A percentile compares a stretch with the other conserved stretches of the same genome.
phyloP scores from a whole-genome alignment of 1,284 basidiomycete genomes.

The Leccinum pallidistipes region DNA sequence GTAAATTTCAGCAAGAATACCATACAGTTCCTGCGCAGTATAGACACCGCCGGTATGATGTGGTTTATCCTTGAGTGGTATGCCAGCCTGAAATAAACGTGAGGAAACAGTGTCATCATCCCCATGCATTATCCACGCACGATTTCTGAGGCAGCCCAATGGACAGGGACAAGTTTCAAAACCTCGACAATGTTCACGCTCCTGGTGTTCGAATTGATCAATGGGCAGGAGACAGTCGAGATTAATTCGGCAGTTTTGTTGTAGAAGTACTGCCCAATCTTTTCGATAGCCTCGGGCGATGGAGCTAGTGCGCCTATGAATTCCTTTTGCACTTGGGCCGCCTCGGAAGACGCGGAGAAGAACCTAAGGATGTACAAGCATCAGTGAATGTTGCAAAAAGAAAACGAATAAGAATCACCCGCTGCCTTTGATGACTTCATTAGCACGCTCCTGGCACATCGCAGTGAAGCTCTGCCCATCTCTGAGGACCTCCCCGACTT shows the following conservation, averaged over 20 bases:
- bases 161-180: constrained; percentile 60
- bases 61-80: constrained; percentile 64
- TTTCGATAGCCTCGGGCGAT: constrained; percentile 45
- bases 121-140: constrained; percentile 41
- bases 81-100: constrained; percentile 54
- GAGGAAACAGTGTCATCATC: not conserved
- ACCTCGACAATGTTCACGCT: constrained; percentile 76
- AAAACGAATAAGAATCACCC: constrained; percentile 45
- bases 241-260: constrained; percentile 60
- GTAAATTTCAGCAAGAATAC: constrained; percentile 68
- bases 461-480: constrained; percentile 46
- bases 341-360: constrained; percentile 57
- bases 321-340: constrained; percentile 47
- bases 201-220: constrained; percentile 49
- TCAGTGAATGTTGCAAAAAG: not conserved
- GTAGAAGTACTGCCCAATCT: constrained; percentile 60
- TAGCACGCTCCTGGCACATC: constrained; percentile 50
- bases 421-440: constrained; percentile 51
- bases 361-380: constrained; percentile 32
- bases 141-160: constrained; percentile 68
- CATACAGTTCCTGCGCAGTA: constrained; percentile 60
- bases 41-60: constrained; percentile 52
- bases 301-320: constrained; percentile 50
- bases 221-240: constrained; percentile 47
- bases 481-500: constrained; percentile 53